Base-by-base conservation (phyloP, 345 rosid species). In the Populus alba region DNA sequence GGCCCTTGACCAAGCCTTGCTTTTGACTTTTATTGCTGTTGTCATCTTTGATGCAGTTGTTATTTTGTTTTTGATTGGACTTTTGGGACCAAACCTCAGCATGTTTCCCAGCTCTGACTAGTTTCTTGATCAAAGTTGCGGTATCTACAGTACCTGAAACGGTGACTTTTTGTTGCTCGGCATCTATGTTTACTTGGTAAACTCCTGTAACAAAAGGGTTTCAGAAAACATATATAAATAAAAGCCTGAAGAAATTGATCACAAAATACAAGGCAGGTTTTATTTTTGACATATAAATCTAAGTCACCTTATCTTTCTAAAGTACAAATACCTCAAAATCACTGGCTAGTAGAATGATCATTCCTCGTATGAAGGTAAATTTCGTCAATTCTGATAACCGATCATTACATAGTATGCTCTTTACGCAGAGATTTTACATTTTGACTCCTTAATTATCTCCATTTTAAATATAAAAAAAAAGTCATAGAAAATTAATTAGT, bases 21-120 rank as follows among this genome's bases (percentile, higher is more conserved):
- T 89, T 89, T 70, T 86, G 95, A 70, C 83, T 66, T 72, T 86
- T 87, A 65, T 70, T 84, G 69, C 76, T 86, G 74, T 71, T 81
- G 70, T 87, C 86, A 29, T 89, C 88, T 57, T 83, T 85, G 62
- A 79, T 75, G 72, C 79, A 69, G 71, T 49, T 79, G 75, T 37
- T 77, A 45, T 79, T 84, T 31, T 83, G 83, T 69, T 89, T 87
- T 38, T 88, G 90, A 70, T 78, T 87, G 31, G 87, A 57, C 39
- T 84, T 92, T 41, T 86, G 91, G 72, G 89, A 79, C 94, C 97
- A 93, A 33, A 89, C 75, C 83, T 93, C 96, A 55, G 97, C 92
- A 82, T 90, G 89, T 76, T 93, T 93, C 2, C 94, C 93, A 9
- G 92, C 93, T 84, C 85, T 89, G 27, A 77, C 75, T 72, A 93